Conservation (phyloP, 345 rosid genomes). For the Populus simonii region DNA sequence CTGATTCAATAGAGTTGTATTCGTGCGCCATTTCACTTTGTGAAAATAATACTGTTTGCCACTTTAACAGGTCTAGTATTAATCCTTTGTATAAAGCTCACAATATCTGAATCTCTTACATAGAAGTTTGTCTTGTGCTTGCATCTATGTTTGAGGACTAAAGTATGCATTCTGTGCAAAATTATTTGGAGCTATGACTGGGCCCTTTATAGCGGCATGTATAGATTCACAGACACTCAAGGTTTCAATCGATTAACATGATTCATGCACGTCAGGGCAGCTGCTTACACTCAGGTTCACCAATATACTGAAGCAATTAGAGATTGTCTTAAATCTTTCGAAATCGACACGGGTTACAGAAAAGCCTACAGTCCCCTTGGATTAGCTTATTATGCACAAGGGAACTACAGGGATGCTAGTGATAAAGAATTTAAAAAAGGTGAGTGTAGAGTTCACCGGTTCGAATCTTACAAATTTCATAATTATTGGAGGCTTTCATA, state of each 20-base stretch:
- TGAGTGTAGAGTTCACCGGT: constrained; percentile 21
- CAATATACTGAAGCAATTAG: constrained; percentile 59
- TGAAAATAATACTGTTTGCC: constrained; percentile 70
- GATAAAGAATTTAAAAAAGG: constrained; percentile 88
- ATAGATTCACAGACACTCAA: neutral
- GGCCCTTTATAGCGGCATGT: constrained; percentile 10
- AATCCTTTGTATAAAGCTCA: neutral
- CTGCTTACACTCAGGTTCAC: constrained; percentile 76
- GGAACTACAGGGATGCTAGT: constrained; percentile 69
- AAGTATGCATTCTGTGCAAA: neutral
- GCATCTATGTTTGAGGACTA: neutral
- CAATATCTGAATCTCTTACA: neutral
- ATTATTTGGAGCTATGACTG: neutral
- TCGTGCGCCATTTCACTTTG: constrained; percentile 67
- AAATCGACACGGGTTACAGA: constrained; percentile 69
- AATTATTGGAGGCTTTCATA: fast-evolving
- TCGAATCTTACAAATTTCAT: no score
- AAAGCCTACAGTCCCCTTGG: constrained; percentile 95
- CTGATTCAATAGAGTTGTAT: constrained; percentile 70
- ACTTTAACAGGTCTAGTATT: constrained; percentile 70
- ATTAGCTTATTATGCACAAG: constrained; percentile 73
- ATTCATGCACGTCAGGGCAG: constrained; percentile 53
- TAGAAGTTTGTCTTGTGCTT: neutral
- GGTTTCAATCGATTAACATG: constrained; percentile 10
- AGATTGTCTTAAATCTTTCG: constrained; percentile 77